Evolutionary conservation across 768 basidiomycete genomes (phyloP), one percentile per base, ranked within the genome.

Genomic region (Rhodosporidiobolus sp.): DNA sequence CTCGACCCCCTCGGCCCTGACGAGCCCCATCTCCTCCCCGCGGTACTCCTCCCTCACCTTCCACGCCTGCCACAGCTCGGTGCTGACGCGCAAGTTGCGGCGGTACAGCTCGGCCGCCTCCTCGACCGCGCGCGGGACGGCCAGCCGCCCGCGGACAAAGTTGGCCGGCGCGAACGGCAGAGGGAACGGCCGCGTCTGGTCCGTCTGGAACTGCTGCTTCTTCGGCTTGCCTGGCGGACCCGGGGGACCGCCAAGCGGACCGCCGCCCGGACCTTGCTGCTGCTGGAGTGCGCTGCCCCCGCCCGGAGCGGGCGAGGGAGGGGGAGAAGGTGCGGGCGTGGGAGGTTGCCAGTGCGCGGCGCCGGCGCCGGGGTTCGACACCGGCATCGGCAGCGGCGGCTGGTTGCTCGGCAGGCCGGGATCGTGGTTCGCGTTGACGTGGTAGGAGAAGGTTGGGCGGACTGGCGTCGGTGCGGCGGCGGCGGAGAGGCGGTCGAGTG

Each of bases 181-280:
- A 71, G 98, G 83, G 80, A 98, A 99, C 2, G 96, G 95, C 20
- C 91, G 85, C 57, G 83, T 88, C 80, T 94, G 96, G 81, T 99
- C 96, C 0, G 96, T 99, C 79, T 98, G 96, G 80, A 92, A 99
- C 80, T 95, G 92, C 79, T 95, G 95, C 80, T 98, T 97, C 84
- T 99, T 99, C 17, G 91, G 92, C 79, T 95, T 97, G 4, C 88
- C 90, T 7, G 80, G 81, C 45, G 54, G 70, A 20, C 34, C 61
- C 19, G 30, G 54, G 17, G 35, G 60, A 4, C 50, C 58, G n/a
- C 28, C 35, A 11, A 77, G 76, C 2, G 77, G 78, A 32, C 46
- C 87, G 86, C 28, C 63, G 38, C 38, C 38, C 54, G 11, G 54
- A 34, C 46, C 32, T 24, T 52, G 48, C 35, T 35, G 34, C 10